Percentiles rank a stretch among this genome's conserved stretches.
These are phyloP conservation scores for Wickerhamiella pararugosa DNA, from an alignment of 1,139 yeast species.

Conservation along the genomic window DNA sequence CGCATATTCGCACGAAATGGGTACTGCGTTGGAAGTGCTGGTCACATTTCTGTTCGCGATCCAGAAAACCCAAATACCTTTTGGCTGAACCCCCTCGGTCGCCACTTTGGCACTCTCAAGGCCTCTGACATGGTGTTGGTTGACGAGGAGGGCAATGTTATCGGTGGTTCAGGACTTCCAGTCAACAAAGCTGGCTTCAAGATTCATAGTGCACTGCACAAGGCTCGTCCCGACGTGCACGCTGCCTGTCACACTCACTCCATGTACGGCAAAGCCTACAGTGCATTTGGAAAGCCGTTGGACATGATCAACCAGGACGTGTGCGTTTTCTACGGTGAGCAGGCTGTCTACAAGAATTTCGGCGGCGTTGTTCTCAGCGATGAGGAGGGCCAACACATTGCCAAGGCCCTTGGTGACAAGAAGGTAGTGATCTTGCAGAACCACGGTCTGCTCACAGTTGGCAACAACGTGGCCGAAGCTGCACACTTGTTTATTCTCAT, in stretches of 20 bases:
- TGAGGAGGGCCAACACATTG: constrained; percentile 57
- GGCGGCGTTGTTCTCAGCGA: constrained; percentile 71
- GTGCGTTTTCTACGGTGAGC: constrained; percentile 50
- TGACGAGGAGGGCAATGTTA: constrained; percentile 52
- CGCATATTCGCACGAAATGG: constrained; percentile 62
- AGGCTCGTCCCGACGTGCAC: constrained; percentile 61
- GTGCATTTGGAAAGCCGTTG: constrained; percentile 53
- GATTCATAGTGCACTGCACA: constrained; percentile 64
- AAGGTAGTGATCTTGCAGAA: constrained; percentile 56
- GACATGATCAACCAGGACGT: constrained; percentile 75
- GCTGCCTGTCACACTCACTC: constrained; percentile 81
- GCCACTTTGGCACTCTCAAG: constrained; percentile 52
- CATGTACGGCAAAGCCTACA: constrained; percentile 57
- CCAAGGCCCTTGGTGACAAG: constrained; percentile 48
- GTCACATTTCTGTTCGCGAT: constrained; percentile 67
- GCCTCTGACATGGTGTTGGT: constrained; percentile 68
- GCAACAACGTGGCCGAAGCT: constrained; percentile 69
- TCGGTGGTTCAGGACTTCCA: constrained; percentile 52
- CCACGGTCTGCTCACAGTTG: constrained; percentile 69
- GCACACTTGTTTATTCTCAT: constrained; percentile 53
- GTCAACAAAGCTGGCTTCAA: constrained; percentile 72
- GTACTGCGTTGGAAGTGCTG: constrained; percentile 64
- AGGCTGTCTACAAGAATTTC: constrained; percentile 49
- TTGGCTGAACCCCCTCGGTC: constrained; percentile 69
- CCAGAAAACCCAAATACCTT: constrained; percentile 57